Evolutionary conservation across 768 basidiomycete species (phyloP).

Genomic region (Rubroboletus pulcherrimus): DNA sequence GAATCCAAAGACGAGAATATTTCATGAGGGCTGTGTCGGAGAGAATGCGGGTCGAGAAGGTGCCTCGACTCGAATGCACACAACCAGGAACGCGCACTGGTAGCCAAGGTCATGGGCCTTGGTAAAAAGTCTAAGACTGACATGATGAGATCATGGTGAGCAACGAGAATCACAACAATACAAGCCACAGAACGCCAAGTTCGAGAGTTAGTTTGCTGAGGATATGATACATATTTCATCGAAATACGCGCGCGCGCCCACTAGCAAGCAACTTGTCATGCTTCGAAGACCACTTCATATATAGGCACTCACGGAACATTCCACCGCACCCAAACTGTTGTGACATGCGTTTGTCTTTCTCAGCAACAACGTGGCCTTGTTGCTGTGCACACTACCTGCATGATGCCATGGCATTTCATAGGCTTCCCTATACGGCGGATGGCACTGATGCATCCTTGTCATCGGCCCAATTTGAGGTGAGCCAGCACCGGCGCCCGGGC

Average conservation of each 20-base stretch:
- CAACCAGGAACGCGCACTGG: background rate
- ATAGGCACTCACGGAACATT: background rate
- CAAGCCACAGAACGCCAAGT: too few species aligned
- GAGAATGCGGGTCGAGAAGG: background rate
- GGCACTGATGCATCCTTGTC: background rate
- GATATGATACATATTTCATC: too few species aligned
- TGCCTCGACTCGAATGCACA: background rate
- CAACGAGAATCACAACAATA: background rate
- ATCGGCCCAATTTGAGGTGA: background rate
- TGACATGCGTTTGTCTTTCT: background rate
- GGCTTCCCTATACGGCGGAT: conserved; percentile 12
- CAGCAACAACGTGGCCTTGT: background rate
- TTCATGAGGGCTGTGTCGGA: background rate
- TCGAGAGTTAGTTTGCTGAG: too few species aligned
- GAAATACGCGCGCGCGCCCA: too few species aligned
- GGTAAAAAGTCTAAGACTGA: background rate
- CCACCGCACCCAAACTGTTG: background rate
- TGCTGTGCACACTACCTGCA: background rate
- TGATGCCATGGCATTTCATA: conserved; percentile 11
- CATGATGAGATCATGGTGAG: background rate
- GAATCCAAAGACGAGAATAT: too few species aligned
- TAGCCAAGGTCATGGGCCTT: background rate
- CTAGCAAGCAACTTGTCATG: background rate
- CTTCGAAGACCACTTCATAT: background rate
- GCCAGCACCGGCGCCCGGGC: background rate